These are phyloP conservation scores for Neolentinus lepideus DNA, from an alignment of 1,284 basidiomycete genomes.

Conservation along the genomic window DNA sequence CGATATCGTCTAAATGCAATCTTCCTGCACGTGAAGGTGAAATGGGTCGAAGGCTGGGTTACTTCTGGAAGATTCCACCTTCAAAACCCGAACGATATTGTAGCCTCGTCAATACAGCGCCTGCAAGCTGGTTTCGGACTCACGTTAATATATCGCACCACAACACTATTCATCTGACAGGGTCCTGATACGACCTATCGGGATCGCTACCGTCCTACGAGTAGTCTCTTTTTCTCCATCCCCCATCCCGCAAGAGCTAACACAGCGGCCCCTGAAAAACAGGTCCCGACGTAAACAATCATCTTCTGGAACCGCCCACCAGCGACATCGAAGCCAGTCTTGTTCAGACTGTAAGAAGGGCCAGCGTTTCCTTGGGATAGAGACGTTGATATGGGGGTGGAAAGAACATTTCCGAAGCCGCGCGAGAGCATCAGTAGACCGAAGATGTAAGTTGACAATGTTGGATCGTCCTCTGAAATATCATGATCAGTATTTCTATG, in stretches of 20 bases:
- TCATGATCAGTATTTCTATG: background rate
- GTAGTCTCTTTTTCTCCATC: background rate
- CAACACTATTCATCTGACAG: too few species aligned
- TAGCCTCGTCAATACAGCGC: too few species aligned
- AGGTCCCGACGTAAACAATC: conserved; percentile 29
- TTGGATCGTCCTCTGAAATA: conserved; percentile 26
- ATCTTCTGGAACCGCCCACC: conserved; percentile 24
- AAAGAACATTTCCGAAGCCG: conserved; percentile 34
- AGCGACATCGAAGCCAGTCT: conserved; percentile 26
- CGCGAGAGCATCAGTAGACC: conserved; percentile 29
- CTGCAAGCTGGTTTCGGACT: too few species aligned
- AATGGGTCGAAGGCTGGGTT: too few species aligned
- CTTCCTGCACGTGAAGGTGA: too few species aligned
- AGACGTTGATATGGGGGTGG: conserved; percentile 31
- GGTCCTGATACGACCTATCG: too few species aligned
- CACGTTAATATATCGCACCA: too few species aligned
- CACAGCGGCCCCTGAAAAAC: conserved; percentile 27
- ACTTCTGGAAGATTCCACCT: too few species aligned
- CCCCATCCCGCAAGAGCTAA: conserved; percentile 21
- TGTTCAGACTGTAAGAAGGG: background rate
- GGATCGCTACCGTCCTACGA: too few species aligned
- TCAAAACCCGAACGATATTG: too few species aligned
- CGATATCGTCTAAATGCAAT: too few species aligned
- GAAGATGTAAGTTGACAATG: conserved; percentile 25
- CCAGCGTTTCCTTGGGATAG: conserved; percentile 13